These are phyloP conservation scores for Coemansia sp. DNA, from an alignment of 192 early-diverging fungal genomes.

Conservation along the genomic window DNA sequence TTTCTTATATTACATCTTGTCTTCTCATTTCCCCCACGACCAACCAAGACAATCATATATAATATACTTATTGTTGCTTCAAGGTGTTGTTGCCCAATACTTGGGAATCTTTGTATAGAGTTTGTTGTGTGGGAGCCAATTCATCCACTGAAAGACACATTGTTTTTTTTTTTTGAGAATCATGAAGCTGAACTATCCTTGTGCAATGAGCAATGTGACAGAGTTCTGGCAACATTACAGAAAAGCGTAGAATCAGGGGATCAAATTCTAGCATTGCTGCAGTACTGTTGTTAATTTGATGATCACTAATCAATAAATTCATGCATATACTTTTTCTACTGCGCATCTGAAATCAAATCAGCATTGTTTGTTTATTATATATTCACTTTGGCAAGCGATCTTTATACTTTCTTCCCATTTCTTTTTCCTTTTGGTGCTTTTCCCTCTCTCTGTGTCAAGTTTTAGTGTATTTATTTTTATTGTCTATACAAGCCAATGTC, in stretches of 20 bases:
- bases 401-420: neutral
- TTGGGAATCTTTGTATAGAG: neutral
- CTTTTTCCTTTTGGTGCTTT: neutral
- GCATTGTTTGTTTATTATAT: neutral
- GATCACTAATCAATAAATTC: neutral
- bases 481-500: neutral
- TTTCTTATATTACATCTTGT: no score
- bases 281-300: neutral
- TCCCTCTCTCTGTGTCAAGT: no score
- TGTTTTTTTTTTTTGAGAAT: neutral
- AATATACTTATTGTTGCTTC: no score
- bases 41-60: no score
- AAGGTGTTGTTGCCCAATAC: neutral
- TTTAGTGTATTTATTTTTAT: neutral
- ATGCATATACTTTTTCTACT: neutral
- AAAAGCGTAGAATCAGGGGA: no score
- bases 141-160: neutral
- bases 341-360: neutral
- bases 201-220: neutral
- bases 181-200: no score
- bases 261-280: neutral
- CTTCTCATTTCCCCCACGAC: no score
- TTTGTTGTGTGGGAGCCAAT: neutral
- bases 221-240: no score
- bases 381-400: neutral